phyloP scores from a whole-genome alignment of 768 basidiomycete species.

The Tulasnella sp. region DNA sequence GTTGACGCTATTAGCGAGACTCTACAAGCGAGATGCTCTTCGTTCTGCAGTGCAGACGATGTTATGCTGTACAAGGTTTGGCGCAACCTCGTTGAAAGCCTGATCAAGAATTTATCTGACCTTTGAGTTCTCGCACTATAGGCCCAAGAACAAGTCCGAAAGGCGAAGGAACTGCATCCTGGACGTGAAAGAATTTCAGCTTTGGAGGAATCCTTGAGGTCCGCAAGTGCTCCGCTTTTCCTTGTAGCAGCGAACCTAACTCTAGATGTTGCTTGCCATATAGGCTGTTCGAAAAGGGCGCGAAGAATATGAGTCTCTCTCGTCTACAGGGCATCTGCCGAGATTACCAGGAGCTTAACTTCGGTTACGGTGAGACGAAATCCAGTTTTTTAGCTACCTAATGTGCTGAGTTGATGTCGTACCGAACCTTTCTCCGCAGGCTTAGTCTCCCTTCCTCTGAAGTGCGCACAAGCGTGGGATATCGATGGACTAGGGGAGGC shows the following conservation, averaged over 20 bases:
- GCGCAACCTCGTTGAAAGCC: no score
- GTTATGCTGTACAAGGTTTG: conserved; percentile 91
- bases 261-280: background rate
- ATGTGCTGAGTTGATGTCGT: background rate
- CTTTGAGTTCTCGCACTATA: conserved; percentile 28
- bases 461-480: conserved; percentile 73
- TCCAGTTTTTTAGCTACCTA: background rate
- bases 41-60: conserved; percentile 96
- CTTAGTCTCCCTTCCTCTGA: conserved; percentile 72
- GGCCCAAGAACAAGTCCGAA: conserved; percentile 90
- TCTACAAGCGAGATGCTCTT: conserved; percentile 87
- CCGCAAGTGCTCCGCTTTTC: background rate
- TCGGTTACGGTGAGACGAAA: conserved; percentile 57
- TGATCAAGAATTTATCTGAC: no score
- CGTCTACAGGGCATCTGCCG: conserved; percentile 76
- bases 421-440: conserved; percentile 47
- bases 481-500: conserved; percentile 51
- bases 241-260: background rate
- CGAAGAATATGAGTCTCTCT: conserved; percentile 71
- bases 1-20: conserved; percentile 96
- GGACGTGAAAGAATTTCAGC: conserved; percentile 63
- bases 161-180: conserved; percentile 73
- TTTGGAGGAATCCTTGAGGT: conserved; percentile 79
- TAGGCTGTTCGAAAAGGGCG: conserved; percentile 83
- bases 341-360: conserved; percentile 81